Base-by-base conservation (phyloP, 2,329 filamentous ascomycete species). In the Chaetomium sp. region DNA sequence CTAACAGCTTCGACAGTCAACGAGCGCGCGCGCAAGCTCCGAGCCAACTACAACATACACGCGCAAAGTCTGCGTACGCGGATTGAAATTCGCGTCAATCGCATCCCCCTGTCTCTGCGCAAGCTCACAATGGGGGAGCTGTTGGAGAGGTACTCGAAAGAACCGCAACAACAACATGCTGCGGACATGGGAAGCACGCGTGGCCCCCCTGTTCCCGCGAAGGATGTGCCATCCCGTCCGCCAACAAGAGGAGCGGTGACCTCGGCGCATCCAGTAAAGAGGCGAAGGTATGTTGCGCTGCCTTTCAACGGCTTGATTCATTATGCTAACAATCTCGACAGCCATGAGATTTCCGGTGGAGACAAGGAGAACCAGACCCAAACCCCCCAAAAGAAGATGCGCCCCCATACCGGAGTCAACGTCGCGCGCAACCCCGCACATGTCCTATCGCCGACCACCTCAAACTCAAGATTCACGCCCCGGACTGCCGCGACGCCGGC, bases 51-150 rank as follows among this genome's bases (percentile, higher is more conserved):
- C 79, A 89, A 90, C 65, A 84, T 96, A 10, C 93, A 97, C 77
- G 91, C 93, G 25, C 90, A 94, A 76, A 91, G 91, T 68, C 84
- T 98, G 47, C 87, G 90, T 67, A 89, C 92, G 66, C 89, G 94
- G 67, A 89, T 99, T 60, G 93, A 97, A 77, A 90, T 96, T 79
- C 91, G 95, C 78, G 85, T 98, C 76, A 97, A 97, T 75, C 89
- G 95, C 61, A 95, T 98, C 60, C 95, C 95, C 8, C 85, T 87
- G 71, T 84, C 88, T 19, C 79, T 97, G 68, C 88, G 94, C 65
- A 91, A 90, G 73, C 83, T 87, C 67, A 96, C 87, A 64, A 94
- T 99, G 83, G 87, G 88, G 63, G 93, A 97, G 53, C 82, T 98
- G 9, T 75, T 93, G 13, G 74, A 78, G 57, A 86, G 81, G 69